A percentile compares a stretch with the other conserved stretches of the same genome.
Evolutionary conservation across 768 basidiomycete species (phyloP).

Genomic region (Neoboletus subvelutipes): DNA sequence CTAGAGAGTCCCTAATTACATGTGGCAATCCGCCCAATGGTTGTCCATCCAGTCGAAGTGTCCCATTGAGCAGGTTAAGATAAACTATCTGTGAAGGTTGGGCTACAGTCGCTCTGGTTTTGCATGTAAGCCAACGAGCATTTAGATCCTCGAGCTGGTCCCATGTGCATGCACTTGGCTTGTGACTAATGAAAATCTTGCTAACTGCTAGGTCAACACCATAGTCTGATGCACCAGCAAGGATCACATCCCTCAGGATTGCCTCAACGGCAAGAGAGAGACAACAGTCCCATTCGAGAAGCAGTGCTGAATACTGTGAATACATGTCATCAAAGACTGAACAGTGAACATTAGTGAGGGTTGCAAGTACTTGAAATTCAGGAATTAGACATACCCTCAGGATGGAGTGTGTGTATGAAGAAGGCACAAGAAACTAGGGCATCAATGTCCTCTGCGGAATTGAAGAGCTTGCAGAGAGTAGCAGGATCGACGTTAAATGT

Average conservation of each 20-base stretch:
- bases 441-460: slow-evolving; percentile 13
- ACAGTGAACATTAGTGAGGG: too few relatives aligned
- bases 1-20: not conserved
- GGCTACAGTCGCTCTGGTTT: not conserved
- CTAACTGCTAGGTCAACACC: slow-evolving; percentile 16
- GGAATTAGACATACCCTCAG: not conserved
- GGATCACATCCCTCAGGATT: not conserved
- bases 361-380: too few relatives aligned
- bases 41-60: slow-evolving; percentile 19
- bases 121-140: slow-evolving; percentile 15
- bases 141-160: not conserved
- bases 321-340: too few relatives aligned
- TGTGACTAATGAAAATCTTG: slow-evolving; percentile 5
- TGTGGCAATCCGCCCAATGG: slow-evolving; percentile 7
- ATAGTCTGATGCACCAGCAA: not conserved
- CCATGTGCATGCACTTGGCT: slow-evolving; percentile 12
- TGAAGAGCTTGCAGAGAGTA: slow-evolving; percentile 4
- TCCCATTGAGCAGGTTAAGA: slow-evolving; percentile 14
- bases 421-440: slow-evolving; percentile 24
- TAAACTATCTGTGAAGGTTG: not conserved
- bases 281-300: slow-evolving; percentile 24
- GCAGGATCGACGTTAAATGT: not conserved
- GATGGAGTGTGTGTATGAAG: slow-evolving; percentile 16
- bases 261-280: slow-evolving; percentile 21
- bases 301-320: not conserved